Evolutionary conservation across 1,284 basidiomycete genomes (phyloP), one percentile per base, ranked within the genome.

Genomic region (Apiotrichum domesticum): DNA sequence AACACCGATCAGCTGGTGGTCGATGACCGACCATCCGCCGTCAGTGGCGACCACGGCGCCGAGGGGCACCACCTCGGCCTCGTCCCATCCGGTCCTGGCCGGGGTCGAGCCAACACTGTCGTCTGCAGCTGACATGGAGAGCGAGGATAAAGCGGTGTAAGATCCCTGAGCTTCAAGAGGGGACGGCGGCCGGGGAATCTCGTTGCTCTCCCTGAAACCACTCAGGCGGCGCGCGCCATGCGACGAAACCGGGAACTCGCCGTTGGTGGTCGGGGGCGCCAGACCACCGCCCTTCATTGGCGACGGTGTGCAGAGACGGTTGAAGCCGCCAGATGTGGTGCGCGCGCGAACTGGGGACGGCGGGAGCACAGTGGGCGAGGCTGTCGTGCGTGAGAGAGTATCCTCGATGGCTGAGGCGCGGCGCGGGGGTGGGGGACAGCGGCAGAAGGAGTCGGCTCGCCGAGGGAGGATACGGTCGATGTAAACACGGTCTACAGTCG

Each of bases 231-330:
- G 62, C 8, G 65, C 61, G 3, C 70, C 69, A 35, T 72, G 72
- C 1, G 65, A 67, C 0, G 70, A 72, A 3, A 75, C 52, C 0
- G 72, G 71, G 57, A 72, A 73, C 35, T 73, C 72, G 35, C 52
- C 50, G 33, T 51, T 41, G 40, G 29, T n/a, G 46, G 43, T 29
- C 29, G 21, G 46, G 9, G 46, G 57, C 3, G 54, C 57, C 6
- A 58, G 53, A 10, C 46, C 45, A 8, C 35, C 21, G 29, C 40
- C 41, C 39, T 56, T 55, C 35, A 59, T 40, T 3, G 58, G 58
- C 9, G 54, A 55, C 7, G 50, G 33, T 2, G 35, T 40, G 35
- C n/a, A 15, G 8, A 33, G 15, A 35, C 47, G 47, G 35, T 9
- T 39, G 47, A 49, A 37, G 6, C 14, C 21, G 7, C 35, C 39